Base-by-base conservation (phyloP, 2,329 filamentous ascomycete genomes). In the Colletotrichum sp. region DNA sequence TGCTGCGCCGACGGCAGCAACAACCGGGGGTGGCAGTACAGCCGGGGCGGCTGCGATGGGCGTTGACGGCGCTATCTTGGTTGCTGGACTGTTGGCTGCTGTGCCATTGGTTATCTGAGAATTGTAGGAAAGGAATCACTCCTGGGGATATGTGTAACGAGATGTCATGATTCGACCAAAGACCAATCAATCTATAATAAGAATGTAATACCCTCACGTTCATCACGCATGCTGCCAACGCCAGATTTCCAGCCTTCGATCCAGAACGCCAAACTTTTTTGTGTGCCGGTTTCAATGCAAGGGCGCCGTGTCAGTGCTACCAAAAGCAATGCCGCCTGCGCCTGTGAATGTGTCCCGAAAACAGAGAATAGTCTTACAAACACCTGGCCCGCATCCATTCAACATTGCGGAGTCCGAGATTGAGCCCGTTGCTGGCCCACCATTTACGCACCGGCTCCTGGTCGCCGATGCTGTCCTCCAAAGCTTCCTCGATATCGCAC, bases 401-500 rank as follows among this genome's bases (percentile, higher is more conserved):
- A 79, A 94, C 95, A 55, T 95, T 96, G 5, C 94, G 93, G 55
- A 97, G 89, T 2, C 95, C 94, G 69, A 98, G 84, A 81, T 97
- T 96, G 77, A 98, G 86, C 0, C 95, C 95, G 79, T 97, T 96
- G 78, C 89, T 87, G 28, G 95, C 94, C 96, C 96, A 99, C 96
- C 96, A 99, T 78, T 90, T 89, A 72, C 95, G 88, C 21, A 98
- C 95, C 49, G 90, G 90, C 78, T 93, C 92, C 77, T 95, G 94
- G 71, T 94, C 93, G 10, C 91, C 91, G 66, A 96, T 91, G 26
- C 95, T 95, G 82, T 98, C 96, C 83, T 98, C 96, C 52, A 98
- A 89, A 1, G 96, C 96, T 85, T 98, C 96, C 83, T 98, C 96
- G 77, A 99, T 97, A 84, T 98, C 96, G 84, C 96, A 98, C 2